These are phyloP conservation scores for Leptographium procerum DNA, from an alignment of 2,329 filamentous ascomycete genomes.

Conservation along the genomic window DNA sequence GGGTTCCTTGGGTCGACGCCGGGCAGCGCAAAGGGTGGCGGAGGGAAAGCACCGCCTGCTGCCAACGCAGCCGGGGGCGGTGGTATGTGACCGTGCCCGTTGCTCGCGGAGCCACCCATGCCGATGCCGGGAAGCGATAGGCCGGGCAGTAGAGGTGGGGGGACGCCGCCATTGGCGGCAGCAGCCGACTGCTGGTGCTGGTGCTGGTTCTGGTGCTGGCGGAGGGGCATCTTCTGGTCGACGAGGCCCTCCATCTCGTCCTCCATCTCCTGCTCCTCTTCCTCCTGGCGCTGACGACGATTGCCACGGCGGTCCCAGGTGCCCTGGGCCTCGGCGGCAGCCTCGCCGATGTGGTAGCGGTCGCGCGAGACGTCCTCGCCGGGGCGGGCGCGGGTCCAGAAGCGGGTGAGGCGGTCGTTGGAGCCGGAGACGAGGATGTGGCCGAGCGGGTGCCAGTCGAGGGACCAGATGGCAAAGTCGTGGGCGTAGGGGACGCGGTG, in stretches of 20 bases:
- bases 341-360: conserved; percentile 89
- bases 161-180: conserved; percentile 17
- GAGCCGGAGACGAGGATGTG: conserved; percentile 93
- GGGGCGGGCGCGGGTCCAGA: conserved; percentile 86
- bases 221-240: conserved; percentile 72
- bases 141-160: conserved; percentile 41
- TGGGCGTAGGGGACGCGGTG: conserved; percentile 82
- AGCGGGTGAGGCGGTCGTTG: conserved; percentile 91
- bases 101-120: conserved; percentile 12
- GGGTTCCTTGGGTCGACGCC: conserved; percentile 49
- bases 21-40: conserved; percentile 37
- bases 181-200: not conserved
- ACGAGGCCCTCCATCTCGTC: conserved; percentile 88
- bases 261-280: conserved; percentile 86
- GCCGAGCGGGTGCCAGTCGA: conserved; percentile 95
- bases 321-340: conserved; percentile 86
- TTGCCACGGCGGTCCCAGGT: conserved; percentile 78
- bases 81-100: conserved; percentile 7
- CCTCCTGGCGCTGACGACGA: conserved; percentile 70
- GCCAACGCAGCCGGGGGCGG: conserved; percentile 38
- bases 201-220: conserved; percentile 22
- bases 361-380: conserved; percentile 79
- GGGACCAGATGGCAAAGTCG: conserved; percentile 91
- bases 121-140: conserved; percentile 44
- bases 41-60: conserved; percentile 20